Evolutionary conservation across 2,329 filamentous ascomycete genomes (phyloP).

Genomic region (Cryphonectria naterciae): DNA sequence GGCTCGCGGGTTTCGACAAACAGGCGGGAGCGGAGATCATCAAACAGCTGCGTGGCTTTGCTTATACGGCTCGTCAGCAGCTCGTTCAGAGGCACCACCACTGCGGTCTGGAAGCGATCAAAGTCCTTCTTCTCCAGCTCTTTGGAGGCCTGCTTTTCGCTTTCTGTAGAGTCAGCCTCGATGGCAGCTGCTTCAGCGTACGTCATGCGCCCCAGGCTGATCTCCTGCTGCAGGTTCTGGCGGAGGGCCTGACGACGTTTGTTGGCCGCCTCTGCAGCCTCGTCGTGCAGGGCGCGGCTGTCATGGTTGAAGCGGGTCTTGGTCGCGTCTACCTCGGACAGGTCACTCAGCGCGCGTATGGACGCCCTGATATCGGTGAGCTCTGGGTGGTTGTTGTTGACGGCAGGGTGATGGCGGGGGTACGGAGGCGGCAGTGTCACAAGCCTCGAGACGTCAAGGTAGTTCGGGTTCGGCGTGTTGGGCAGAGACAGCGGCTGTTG

Average conservation of each 20-base stretch:
- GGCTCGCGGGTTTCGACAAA: constrained; percentile 71
- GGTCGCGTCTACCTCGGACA: constrained; percentile 71
- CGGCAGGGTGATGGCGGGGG: constrained; percentile 90
- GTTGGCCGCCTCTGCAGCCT: constrained; percentile 53
- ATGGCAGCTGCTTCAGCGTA: constrained; percentile 83
- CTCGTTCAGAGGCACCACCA: constrained; percentile 83
- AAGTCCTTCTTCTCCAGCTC: constrained; percentile 80
- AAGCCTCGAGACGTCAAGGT: constrained; percentile 85
- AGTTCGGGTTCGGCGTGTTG: constrained; percentile 53
- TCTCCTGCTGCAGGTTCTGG: constrained; percentile 76
- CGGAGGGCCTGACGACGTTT: constrained; percentile 68
- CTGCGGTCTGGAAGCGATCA: constrained; percentile 79
- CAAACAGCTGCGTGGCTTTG: constrained; percentile 76
- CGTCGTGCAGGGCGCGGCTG: constrained; percentile 62
- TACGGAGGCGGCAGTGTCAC: constrained; percentile 93
- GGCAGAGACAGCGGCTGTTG: constrained; percentile 48
- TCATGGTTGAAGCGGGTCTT: constrained; percentile 64
- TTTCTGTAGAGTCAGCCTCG: constrained; percentile 72
- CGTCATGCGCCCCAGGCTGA: constrained; percentile 75
- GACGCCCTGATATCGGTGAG: constrained; percentile 76
- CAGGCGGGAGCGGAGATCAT: constrained; percentile 72
- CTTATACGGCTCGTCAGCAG: constrained; percentile 76
- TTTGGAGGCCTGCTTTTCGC: constrained; percentile 72
- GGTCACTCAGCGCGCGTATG: constrained; percentile 74
- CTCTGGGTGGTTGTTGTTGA: constrained; percentile 94